Conservation (phyloP, 2,329 filamentous ascomycete genomes). For the Hirsutella thompsonii region DNA sequence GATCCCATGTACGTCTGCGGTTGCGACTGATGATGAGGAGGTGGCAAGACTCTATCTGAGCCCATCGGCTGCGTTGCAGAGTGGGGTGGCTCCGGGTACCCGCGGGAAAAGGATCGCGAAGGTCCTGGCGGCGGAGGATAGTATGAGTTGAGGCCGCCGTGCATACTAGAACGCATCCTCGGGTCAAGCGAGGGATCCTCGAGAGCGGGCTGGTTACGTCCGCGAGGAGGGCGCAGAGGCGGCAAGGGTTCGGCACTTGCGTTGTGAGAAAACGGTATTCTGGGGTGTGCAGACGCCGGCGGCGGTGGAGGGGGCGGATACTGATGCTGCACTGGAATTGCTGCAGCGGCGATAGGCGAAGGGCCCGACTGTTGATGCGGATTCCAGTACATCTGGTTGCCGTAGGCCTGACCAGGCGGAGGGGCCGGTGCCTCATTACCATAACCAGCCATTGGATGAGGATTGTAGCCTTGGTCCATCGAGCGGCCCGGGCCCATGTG, state of each 20-base stretch:
- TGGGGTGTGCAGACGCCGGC: conserved; percentile 9
- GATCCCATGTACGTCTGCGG: conserved; percentile 18
- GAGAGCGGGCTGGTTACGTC: conserved; percentile 19
- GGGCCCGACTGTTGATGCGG: conserved; percentile 10
- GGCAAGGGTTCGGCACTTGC: conserved; percentile 22
- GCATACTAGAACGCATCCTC: conserved; percentile 16
- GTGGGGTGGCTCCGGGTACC: conserved; percentile 17
- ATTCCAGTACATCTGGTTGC: conserved; percentile 19
- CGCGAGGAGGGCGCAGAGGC: conserved; percentile 23
- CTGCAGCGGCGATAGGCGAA: conserved; percentile 1
- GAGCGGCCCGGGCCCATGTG: conserved; percentile 16
- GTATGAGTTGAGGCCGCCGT: conserved; percentile 14
- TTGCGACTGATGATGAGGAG: conserved; percentile 16
- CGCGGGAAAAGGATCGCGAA: conserved; percentile 17
- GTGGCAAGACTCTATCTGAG: conserved; percentile 21
- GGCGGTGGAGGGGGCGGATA: conserved; percentile 13
- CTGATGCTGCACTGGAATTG: conserved; percentile 8
- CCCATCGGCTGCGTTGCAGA: conserved; percentile 14
- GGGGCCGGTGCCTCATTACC: conserved; percentile 13
- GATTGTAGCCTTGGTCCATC: conserved; percentile 17
- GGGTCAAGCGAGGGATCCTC: conserved; percentile 20
- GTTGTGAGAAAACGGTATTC: conserved; percentile 22
- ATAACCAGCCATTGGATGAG: conserved; percentile 19
- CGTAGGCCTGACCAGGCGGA: conserved; percentile 8
- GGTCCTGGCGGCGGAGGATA: conserved; percentile 17